Conservation (phyloP, 768 basidiomycete genomes). For the Pleurotus sapidus region DNA sequence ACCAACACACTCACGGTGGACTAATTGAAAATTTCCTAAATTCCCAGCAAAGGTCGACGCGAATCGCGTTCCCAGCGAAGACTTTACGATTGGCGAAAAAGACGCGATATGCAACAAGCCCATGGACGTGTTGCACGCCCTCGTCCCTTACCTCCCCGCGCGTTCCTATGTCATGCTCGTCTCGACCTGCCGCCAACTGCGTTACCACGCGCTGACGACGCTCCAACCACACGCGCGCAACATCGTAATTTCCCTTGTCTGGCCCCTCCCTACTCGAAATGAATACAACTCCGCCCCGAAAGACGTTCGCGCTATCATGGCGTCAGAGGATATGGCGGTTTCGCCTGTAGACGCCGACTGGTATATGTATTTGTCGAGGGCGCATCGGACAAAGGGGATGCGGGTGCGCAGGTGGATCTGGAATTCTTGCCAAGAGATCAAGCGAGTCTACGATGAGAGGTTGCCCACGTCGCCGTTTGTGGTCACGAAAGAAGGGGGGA, state of each 20-base stretch:
- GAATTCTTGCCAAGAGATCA: slow-evolving; percentile 17
- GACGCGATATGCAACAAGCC: slow-evolving; percentile 18
- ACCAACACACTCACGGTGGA: too few relatives aligned
- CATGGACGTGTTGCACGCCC: slow-evolving; percentile 18
- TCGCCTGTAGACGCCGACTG: slow-evolving; percentile 19
- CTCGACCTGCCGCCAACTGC: slow-evolving; percentile 23
- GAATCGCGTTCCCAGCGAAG: slow-evolving; percentile 10
- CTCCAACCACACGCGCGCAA: slow-evolving; percentile 20
- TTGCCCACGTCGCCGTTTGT: background rate
- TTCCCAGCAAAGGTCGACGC: slow-evolving; percentile 9
- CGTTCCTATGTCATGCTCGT: slow-evolving; percentile 16
- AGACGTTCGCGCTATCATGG: slow-evolving; percentile 9
- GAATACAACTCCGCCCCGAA: slow-evolving; percentile 12
- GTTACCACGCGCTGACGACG: slow-evolving; percentile 18
- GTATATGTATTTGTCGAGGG: slow-evolving; percentile 21
- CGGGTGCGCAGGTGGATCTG: slow-evolving; percentile 23
- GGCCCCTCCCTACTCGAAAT: slow-evolving; percentile 18
- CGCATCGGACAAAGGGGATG: slow-evolving; percentile 21
- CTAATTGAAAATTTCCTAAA: background rate
- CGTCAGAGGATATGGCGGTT: slow-evolving; percentile 7
- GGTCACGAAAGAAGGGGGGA: background rate
- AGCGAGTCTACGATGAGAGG: slow-evolving; percentile 8
- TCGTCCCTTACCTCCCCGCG: slow-evolving; percentile 18
- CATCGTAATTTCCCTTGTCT: slow-evolving; percentile 19
- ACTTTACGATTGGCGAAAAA: background rate